Base-by-base conservation (phyloP, 1,284 basidiomycete genomes). In the Erythrobasidium hasegawianum region DNA sequence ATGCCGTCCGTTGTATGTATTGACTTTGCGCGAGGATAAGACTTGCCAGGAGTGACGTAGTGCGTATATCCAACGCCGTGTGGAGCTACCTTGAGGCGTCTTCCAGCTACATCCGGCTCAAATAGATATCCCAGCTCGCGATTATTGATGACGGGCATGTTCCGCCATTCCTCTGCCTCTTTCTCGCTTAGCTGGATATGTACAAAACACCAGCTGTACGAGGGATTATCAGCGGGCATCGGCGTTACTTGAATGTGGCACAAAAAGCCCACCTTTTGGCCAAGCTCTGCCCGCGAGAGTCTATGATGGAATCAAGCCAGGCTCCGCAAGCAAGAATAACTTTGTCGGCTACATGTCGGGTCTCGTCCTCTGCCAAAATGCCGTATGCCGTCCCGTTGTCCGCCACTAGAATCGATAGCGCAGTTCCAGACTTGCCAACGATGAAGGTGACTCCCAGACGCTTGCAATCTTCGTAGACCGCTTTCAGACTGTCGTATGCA, bases 291-390 rank as follows among this genome's bases (percentile, higher is more conserved):
- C 73, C 77, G 39, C 77, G 61, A 11, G 77, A 72, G 67, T 78
- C 76, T n/a, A 79, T 67, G 11, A 78, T 58, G 1, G 68, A 65
- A 5, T 76, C 74, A 7, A 72, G 73, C 78, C 77, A 79, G 1
- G 78, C 78, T 45, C 78, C 78, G 16, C 76, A 72, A 11, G 76
- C 76, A 16, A 79, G 68, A n/a, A 79, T 72, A 1, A 77, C 76
- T 40, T 72, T 58, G 57, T 77, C 76, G 5, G 76, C 76, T 5
- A 56, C 22, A 41, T 73, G 72, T 24, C 61, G 47, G 4, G 72
- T 73, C 0, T 76, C 77, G 58, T 78, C 77, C 14, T 72, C 72
- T 1, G 73, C 66, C 33, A 71, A 56, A 3, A 76, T 74, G 10
- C 77, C 76, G 16, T 71, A 29, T 1, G 47, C 49, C 47, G 55